These are phyloP conservation scores for Tulasnella calospora DNA, from an alignment of 768 basidiomycete species.

Conservation along the genomic window DNA sequence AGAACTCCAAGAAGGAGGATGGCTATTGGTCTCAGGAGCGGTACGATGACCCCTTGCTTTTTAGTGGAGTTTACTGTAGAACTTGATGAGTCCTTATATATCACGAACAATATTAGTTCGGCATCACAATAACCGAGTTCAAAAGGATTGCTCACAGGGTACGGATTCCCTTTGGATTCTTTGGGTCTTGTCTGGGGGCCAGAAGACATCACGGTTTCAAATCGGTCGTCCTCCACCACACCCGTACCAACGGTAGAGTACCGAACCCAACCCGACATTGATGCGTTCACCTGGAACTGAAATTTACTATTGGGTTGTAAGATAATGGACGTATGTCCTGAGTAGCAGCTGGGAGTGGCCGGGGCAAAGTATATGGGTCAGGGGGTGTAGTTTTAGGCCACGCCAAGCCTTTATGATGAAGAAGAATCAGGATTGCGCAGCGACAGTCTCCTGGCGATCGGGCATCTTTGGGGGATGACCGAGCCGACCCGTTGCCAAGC, in stretches of 20 bases:
- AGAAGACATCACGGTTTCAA: background rate
- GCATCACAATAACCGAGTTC: background rate
- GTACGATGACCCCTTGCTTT: background rate
- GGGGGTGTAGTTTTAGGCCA: background rate
- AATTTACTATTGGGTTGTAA: background rate
- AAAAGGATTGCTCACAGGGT: background rate
- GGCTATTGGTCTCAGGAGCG: background rate
- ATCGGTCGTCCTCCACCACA: background rate
- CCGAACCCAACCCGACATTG: background rate
- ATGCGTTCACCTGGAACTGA: background rate
- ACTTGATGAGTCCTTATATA: background rate
- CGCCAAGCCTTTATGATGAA: background rate
- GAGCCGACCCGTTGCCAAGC: background rate
- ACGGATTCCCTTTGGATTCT: background rate
- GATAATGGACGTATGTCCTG: background rate
- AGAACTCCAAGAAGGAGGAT: background rate
- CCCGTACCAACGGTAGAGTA: background rate
- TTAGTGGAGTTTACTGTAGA: background rate
- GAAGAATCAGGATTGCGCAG: background rate
- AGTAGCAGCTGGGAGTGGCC: background rate
- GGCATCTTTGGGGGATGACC: background rate
- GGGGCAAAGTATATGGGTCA: background rate
- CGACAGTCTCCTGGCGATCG: background rate
- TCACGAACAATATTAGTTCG: background rate
- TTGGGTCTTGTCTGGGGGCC: background rate